Evolutionary conservation across 768 basidiomycete genomes (phyloP), one percentile per base, ranked within the genome.

Genomic region (Russula compacta): DNA sequence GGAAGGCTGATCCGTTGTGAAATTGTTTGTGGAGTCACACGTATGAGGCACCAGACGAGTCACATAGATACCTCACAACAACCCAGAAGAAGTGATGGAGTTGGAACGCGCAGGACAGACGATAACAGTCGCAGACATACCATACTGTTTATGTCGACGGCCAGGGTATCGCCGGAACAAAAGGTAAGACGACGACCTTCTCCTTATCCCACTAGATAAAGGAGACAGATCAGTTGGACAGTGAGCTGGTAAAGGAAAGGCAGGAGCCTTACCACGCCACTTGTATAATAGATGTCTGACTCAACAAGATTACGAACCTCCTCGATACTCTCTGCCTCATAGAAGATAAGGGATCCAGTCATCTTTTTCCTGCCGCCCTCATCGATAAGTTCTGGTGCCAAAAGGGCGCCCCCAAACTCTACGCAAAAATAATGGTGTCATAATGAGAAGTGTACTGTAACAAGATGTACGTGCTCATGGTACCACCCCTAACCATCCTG

Each of bases 241-340:
- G n/a, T 40, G 29, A 53, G 15, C 17, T 15, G 24, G 24, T 29
- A 29, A 29, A 15, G 15, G 36, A 36, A 43, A 33, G 35, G 15
- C 6, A 29, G 10, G 49, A 39, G 35, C 3, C 72, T 52, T 56
- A 73, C 71, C 35, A 72, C 71, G 42, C 64, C 67, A 17, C 47
- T 48, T 17, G 48, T 68, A 55, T 60, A 73, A 51, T 73, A 73
- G 12, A 67, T 55, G 50, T 73, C 72, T 11, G 53, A 52, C 56
- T 73, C 70, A 11, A 72, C 56, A 19, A 46, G 47, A 54, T 63
- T 58, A 43, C 63, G 61, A 24, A 67, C 70, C 32, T 66, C 67
- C 51, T 71, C 71, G 15, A 72, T 42, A 32, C 56, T 64, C 32
- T 54, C 61, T 11, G 65, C 70, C 46, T 65, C 56, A 15, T 65